Conservation (phyloP, 1,139 yeast genomes). For the Saccharomyces hybrid region DNA sequence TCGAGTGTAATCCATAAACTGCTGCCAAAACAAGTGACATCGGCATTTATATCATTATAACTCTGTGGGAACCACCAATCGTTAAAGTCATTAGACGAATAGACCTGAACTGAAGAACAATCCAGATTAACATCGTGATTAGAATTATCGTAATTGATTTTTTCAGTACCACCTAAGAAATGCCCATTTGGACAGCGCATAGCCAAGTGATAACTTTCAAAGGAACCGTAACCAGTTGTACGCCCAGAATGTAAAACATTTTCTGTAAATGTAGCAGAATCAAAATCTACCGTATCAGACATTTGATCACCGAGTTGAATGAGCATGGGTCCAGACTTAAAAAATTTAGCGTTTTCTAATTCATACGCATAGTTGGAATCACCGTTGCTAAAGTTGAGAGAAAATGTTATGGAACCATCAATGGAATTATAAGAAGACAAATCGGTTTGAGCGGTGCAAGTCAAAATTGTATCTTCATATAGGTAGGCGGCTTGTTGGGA, state of each 20-base stretch:
- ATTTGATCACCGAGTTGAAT: constrained; percentile 18
- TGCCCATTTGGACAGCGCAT: constrained; percentile 30
- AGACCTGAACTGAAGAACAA: constrained; percentile 26
- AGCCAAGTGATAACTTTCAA: constrained; percentile 30
- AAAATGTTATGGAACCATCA: constrained; percentile 26
- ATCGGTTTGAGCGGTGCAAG: constrained; percentile 25
- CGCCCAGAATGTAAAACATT: constrained; percentile 23
- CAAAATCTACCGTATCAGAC: constrained; percentile 24
- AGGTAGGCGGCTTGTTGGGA: constrained; percentile 31
- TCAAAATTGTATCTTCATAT: constrained; percentile 22
- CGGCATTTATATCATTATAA: constrained; percentile 12
- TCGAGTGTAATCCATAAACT: constrained; percentile 16
- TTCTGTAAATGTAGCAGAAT: constrained; percentile 14
- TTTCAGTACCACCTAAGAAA: constrained; percentile 24
- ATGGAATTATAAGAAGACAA: constrained; percentile 18
- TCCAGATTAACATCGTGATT: constrained; percentile 20
- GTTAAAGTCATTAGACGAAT: constrained; percentile 25
- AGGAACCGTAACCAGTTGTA: constrained; percentile 27
- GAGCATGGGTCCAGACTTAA: constrained; percentile 21
- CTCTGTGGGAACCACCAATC: constrained; percentile 29
- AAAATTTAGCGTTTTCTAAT: constrained; percentile 25
- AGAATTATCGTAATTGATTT: constrained; percentile 20
- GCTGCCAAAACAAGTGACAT: constrained; percentile 19
- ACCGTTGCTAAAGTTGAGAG: constrained; percentile 31
- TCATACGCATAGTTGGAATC: constrained; percentile 28